Conservation (phyloP, 1,284 basidiomycete genomes). For the Leccinum angustisporum region DNA sequence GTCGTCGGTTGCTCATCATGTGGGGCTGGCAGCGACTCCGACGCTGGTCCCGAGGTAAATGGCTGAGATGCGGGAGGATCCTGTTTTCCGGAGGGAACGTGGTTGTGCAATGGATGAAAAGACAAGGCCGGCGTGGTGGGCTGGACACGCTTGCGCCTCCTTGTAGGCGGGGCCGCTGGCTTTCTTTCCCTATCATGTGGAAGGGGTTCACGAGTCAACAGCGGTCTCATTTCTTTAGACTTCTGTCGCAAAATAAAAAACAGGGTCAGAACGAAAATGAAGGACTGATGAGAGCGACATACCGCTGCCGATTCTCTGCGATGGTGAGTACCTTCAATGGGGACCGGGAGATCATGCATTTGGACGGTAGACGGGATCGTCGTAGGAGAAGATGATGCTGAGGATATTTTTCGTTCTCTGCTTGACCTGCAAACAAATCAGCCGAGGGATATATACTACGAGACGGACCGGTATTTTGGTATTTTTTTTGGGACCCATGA, state of each 20-base stretch:
- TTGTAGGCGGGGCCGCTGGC: conserved; percentile 13
- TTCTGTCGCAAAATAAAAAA: conserved; percentile 20
- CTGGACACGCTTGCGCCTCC: conserved; percentile 25
- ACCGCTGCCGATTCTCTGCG: conserved; percentile 26
- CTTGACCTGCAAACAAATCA: conserved; percentile 17
- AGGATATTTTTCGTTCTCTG: conserved; percentile 16
- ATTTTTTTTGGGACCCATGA: conserved; percentile 16
- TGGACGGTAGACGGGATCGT: conserved; percentile 13
- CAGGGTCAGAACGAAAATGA: conserved; percentile 17
- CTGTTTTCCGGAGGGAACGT: conserved; percentile 27
- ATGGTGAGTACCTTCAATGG: conserved; percentile 12
- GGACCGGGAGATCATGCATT: conserved; percentile 14
- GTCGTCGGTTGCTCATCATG: conserved; percentile 14
- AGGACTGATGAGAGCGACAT: conserved; percentile 16
- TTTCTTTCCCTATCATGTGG: conserved; percentile 26
- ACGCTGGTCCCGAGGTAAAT: conserved; percentile 5
- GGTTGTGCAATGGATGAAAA: conserved; percentile 21
- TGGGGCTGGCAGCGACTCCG: conserved; percentile 11
- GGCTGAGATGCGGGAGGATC: conserved; percentile 13
- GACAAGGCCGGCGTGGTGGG: conserved; percentile 21
- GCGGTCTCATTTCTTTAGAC: conserved; percentile 21
- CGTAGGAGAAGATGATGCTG: conserved; percentile 9
- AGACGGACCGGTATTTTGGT: conserved; percentile 22
- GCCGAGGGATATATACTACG: conserved; percentile 31
- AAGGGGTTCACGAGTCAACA: conserved; percentile 27